Percentiles rank a stretch among this genome's conserved stretches.
phyloP scores from a whole-genome alignment of 1,284 basidiomycete genomes.

The Tilletia caries region DNA sequence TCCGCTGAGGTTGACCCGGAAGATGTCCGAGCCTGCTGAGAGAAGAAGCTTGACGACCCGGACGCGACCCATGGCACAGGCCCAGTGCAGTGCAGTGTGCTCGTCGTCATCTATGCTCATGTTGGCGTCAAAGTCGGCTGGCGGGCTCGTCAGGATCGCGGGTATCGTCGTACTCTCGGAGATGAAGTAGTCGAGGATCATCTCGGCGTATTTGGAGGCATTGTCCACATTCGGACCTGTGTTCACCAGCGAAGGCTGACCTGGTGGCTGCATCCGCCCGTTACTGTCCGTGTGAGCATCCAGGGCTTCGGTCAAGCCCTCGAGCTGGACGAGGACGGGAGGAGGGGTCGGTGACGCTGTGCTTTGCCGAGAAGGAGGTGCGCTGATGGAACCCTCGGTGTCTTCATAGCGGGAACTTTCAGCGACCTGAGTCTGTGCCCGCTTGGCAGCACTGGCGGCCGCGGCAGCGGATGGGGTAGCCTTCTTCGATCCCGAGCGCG shows the following conservation, averaged over 20 bases:
- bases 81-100: conserved; percentile 97
- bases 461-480: conserved; percentile 33
- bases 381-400: conserved; percentile 63
- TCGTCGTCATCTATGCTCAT: conserved; percentile 98
- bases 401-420: conserved; percentile 60
- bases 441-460: conserved; percentile 27
- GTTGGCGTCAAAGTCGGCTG: conserved; percentile 89
- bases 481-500: conserved; percentile 39
- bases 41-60: conserved; percentile 92
- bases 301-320: conserved; percentile 27
- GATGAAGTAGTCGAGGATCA: conserved; percentile 98
- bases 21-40: conserved; percentile 91
- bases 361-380: conserved; percentile 76
- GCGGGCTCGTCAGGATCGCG: conserved; percentile 79
- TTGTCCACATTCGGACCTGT: conserved; percentile 11
- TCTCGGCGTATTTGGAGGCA: conserved; percentile 71
- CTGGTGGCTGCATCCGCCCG: conserved; percentile 5
- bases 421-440: conserved; percentile 57
- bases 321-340: conserved; percentile 57
- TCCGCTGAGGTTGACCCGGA: conserved; percentile 92
- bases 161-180: conserved; percentile 94
- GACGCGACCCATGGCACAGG: conserved; percentile 96
- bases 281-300: conserved; percentile 19
- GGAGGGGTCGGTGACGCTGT: conserved; percentile 85
- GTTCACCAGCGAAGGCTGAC: not conserved